Evolutionary conservation across 129 eudicot genomes (phyloP).

Genomic region (Sambucus nigra): DNA sequence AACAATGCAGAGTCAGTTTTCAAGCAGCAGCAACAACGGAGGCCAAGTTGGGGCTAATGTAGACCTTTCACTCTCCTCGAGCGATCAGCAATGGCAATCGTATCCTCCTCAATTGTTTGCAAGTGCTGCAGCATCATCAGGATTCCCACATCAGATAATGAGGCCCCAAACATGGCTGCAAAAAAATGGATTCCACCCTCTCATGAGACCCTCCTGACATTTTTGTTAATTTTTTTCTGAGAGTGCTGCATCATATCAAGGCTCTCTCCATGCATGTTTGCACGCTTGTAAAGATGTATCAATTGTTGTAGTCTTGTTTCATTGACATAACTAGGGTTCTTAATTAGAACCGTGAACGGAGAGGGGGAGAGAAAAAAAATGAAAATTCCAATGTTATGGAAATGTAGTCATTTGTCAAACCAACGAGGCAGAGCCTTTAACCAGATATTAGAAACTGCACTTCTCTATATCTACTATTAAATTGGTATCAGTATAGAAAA

Average conservation of each 20-base stretch:
- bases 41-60: conserved; percentile 18
- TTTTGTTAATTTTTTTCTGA: too few relatives aligned
- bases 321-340: too few relatives aligned
- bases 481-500: too few relatives aligned
- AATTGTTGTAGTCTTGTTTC: conserved; percentile 14
- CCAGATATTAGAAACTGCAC: too few relatives aligned
- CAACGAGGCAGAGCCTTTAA: too few relatives aligned
- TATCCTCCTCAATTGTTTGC: conserved; percentile 41
- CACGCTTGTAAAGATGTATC: too few relatives aligned
- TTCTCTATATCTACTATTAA: too few relatives aligned
- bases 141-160: conserved; percentile 66
- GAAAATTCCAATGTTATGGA: too few relatives aligned
- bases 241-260: too few relatives aligned
- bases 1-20: conserved; percentile 25
- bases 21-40: conserved; percentile 28
- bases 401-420: too few relatives aligned
- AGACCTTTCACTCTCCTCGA: conserved; percentile 17
- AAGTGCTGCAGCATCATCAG: conserved; percentile 99
- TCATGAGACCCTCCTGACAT: conserved; percentile 36
- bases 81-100: conserved; percentile 29
- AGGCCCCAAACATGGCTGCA: conserved; percentile 51
- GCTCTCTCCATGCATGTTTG: too few relatives aligned
- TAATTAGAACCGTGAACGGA: too few relatives aligned
- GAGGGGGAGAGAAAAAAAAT: conserved; percentile 12
- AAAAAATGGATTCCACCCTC: conserved; percentile 50